Evolutionary conservation across 805 yeast species (phyloP), one percentile per base, ranked within the genome.

Genomic region (Candida railenensis): DNA sequence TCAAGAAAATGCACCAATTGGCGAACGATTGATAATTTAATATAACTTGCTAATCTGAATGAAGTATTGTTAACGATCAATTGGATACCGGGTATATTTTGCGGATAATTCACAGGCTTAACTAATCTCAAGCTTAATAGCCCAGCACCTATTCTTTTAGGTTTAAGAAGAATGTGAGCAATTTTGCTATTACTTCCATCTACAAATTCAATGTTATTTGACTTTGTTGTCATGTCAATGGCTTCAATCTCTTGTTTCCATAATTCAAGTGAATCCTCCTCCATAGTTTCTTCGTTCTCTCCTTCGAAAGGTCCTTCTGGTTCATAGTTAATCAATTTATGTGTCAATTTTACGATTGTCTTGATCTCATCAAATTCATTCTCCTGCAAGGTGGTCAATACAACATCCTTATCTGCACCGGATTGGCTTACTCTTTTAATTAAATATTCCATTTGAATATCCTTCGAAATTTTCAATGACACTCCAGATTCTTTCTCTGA

Each of bases 171-270:
- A 5, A 57, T 43, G 8, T 40, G 43, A 9, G 52, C 53, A 12
- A 57, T 40, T 21, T 43, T 42, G 47, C 3, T 86, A 69, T 52
- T 71, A 68, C 66, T 70, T 3, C 46, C 52, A 3, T 52, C 53
- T n/a, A 44, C 37, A 37, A 48, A 56, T 16, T 49, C 50, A 20
- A 49, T 21, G 16, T 36, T 22, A 25, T 53, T 48, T 3, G 48
- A 33, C n/a, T 74, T 76, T 46, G 82, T 86, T 19, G 89, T 80
- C 34, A 83, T 76, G 18, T 67, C 59, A 48, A 91, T 64, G 41
- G 89, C 82, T 48, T 85, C 89, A 14, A 83, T 58, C 57, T 91
- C 97, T 58, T 87, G 87, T 0, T 68, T 61, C 97, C 97, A 91
- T 11, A 78, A 57, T 3, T 71, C 79, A 21, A 54, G 54, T 1